Conservation (phyloP, 2,329 filamentous ascomycete genomes). For the Parafenestella ontariensis region DNA sequence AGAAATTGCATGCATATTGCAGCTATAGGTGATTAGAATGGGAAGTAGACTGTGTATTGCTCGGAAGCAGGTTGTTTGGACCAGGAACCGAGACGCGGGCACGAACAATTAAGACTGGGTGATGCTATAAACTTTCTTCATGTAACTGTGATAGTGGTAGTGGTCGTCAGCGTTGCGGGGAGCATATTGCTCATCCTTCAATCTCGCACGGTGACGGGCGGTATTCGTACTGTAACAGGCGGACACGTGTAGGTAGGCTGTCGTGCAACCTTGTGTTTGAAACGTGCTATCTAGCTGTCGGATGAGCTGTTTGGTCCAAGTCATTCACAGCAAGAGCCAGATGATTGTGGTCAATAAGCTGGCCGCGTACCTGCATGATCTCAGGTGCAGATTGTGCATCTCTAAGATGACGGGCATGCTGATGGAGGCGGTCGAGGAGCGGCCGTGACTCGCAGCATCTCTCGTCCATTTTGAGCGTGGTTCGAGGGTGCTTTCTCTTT, state of each 20-base stretch:
- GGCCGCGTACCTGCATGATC: conserved; percentile 30
- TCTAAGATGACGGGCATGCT: conserved; percentile 8
- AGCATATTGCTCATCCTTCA: conserved; percentile 12
- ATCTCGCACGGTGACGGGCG: conserved; percentile 13
- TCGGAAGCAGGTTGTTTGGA: neutral
- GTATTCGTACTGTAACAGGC: conserved; percentile 3
- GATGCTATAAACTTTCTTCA: neutral
- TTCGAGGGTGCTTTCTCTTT: conserved; percentile 1
- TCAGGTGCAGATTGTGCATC: conserved; percentile 3
- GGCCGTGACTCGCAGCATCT: conserved; percentile 1
- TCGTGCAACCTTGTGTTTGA: neutral
- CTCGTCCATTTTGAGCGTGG: conserved; percentile 1
- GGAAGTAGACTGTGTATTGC: neutral
- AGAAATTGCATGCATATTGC: conserved; percentile 1
- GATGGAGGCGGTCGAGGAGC: conserved; percentile 5
- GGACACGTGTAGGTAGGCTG: neutral
- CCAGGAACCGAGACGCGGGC: neutral
- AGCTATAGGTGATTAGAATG: neutral
- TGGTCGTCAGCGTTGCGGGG: conserved; percentile 5
- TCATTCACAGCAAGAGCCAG: neutral
- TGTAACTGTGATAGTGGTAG: neutral
- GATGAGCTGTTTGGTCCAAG: neutral
- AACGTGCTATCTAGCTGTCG: neutral
- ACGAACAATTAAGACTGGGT: neutral
- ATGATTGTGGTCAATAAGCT: conserved; percentile 7